Conservation (phyloP, 495 filamentous ascomycete species). For the Penicillium ucsense region DNA sequence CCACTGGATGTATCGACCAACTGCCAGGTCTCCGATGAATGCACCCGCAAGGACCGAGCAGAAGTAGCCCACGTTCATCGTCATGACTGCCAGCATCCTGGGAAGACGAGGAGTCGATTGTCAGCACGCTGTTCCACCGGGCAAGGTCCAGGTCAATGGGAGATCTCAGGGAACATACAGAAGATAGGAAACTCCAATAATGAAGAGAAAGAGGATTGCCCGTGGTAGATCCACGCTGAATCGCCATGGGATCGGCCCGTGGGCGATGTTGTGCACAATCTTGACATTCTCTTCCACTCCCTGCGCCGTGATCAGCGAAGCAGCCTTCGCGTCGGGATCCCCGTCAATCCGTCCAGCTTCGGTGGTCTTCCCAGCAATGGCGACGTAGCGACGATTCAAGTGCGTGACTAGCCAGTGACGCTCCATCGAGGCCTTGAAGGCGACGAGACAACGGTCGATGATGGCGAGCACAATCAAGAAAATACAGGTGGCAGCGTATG, state of each 20-base stretch:
- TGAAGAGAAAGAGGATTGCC: slow-evolving; percentile 55
- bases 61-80: slow-evolving; percentile 95
- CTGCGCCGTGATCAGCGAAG: slow-evolving; percentile 49
- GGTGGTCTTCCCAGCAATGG: slow-evolving; percentile 53
- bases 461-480: slow-evolving; percentile 69
- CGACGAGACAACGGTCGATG: slow-evolving; percentile 57
- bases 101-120: not conserved
- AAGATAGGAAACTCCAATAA: slow-evolving; percentile 72
- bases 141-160: not conserved
- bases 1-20: slow-evolving; percentile 54
- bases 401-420: slow-evolving; percentile 51
- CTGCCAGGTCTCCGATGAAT: slow-evolving; percentile 73
- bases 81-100: slow-evolving; percentile 99
- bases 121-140: not conserved
- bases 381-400: slow-evolving; percentile 62
- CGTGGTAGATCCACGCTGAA: slow-evolving; percentile 69
- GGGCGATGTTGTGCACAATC: slow-evolving; percentile 48
- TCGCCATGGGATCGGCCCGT: slow-evolving; percentile 53
- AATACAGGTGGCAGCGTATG: slow-evolving; percentile 79
- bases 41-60: slow-evolving; percentile 72
- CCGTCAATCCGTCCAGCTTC: slow-evolving; percentile 44
- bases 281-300: slow-evolving; percentile 67
- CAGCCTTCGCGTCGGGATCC: slow-evolving; percentile 49
- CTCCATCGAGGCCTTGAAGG: slow-evolving; percentile 51
- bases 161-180: slow-evolving; percentile 50